These are phyloP conservation scores for Blastobotrys apis DNA, from an alignment of 1,139 yeast species.

Conservation along the genomic window DNA sequence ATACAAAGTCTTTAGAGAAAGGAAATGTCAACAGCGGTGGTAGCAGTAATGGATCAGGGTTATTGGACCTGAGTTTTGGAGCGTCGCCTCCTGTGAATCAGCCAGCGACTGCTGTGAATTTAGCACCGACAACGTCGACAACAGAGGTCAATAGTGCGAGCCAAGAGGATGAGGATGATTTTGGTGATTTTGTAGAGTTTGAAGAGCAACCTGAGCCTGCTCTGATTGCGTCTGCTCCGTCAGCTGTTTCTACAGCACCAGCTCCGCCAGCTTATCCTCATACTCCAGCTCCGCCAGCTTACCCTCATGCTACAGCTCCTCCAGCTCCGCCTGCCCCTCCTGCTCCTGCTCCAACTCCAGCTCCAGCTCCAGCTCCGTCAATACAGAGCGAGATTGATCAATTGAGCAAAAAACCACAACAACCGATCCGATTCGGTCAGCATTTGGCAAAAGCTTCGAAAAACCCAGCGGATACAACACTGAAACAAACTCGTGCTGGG, in stretches of 20 bases:
- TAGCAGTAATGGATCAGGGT: not conserved
- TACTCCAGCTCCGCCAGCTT: too few species aligned
- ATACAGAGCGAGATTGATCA: constrained; percentile 6
- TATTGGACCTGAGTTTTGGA: not conserved
- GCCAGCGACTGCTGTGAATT: too few species aligned
- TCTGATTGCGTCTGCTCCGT: too few species aligned
- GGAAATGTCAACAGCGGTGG: not conserved
- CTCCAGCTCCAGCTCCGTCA: not conserved
- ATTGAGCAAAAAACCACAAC: not conserved
- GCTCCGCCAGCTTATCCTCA: too few species aligned
- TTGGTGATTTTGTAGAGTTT: constrained; percentile 15
- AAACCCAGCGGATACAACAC: not conserved
- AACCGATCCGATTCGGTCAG: constrained; percentile 10
- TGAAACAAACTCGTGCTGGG: not conserved
- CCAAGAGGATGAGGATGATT: constrained; percentile 12
- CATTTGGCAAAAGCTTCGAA: constrained; percentile 7
- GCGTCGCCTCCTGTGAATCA: too few species aligned
- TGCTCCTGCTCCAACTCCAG: not conserved
- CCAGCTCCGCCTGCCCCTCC: not conserved
- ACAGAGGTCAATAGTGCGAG: too few species aligned
- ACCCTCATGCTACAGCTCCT: too few species aligned
- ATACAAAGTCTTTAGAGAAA: not conserved
- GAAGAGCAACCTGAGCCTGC: constrained; percentile 4
- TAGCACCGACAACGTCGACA: too few species aligned
- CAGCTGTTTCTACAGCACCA: too few species aligned